Percentiles rank a stretch among this genome's conserved stretches.
Evolutionary conservation across 169 alveolate genomes (phyloP).

Genomic region (Cryptosporidium baileyi): DNA sequence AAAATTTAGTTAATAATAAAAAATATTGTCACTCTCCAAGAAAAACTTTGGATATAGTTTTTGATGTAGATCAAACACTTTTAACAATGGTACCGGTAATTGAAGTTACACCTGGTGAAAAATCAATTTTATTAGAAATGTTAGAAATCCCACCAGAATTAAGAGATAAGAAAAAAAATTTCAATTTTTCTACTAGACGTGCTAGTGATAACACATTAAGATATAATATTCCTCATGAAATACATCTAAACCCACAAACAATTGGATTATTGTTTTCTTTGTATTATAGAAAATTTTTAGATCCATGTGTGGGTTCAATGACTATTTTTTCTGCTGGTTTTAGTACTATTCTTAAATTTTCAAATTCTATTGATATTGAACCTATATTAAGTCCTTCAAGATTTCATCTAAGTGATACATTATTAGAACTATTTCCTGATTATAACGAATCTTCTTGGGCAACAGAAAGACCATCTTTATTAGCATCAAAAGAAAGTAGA

Average conservation of each 20-base stretch:
- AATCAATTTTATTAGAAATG: slow-evolving; percentile 47
- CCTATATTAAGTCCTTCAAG: slow-evolving; percentile 43
- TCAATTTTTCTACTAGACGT: slow-evolving; percentile 5
- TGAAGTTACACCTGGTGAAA: slow-evolving; percentile 37
- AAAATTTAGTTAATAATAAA: slow-evolving; percentile 34
- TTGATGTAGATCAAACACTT: slow-evolving; percentile 52
- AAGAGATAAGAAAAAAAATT: neutral
- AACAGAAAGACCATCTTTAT: slow-evolving; percentile 54
- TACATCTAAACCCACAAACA: slow-evolving; percentile 53
- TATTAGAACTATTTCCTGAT: slow-evolving; percentile 41
- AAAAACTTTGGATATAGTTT: slow-evolving; percentile 46
- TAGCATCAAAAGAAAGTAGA: slow-evolving; percentile 16
- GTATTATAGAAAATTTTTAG: slow-evolving; percentile 52
- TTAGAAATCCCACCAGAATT: slow-evolving; percentile 34
- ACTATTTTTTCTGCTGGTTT: slow-evolving; percentile 50
- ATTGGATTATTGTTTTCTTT: slow-evolving; percentile 60
- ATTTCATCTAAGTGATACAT: slow-evolving; percentile 34
- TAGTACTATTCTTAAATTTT: slow-evolving; percentile 42
- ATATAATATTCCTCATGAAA: slow-evolving; percentile 58
- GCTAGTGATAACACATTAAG: slow-evolving; percentile 22
- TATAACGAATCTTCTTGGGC: slow-evolving; percentile 57
- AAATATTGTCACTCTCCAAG: slow-evolving; percentile 49
- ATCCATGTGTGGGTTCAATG: slow-evolving; percentile 64
- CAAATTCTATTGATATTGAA: slow-evolving; percentile 49
- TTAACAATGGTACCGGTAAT: slow-evolving; percentile 54